These are phyloP conservation scores for Skeletonema grethae DNA, from an alignment of 108 stramenopile genomes.

Conservation along the genomic window DNA sequence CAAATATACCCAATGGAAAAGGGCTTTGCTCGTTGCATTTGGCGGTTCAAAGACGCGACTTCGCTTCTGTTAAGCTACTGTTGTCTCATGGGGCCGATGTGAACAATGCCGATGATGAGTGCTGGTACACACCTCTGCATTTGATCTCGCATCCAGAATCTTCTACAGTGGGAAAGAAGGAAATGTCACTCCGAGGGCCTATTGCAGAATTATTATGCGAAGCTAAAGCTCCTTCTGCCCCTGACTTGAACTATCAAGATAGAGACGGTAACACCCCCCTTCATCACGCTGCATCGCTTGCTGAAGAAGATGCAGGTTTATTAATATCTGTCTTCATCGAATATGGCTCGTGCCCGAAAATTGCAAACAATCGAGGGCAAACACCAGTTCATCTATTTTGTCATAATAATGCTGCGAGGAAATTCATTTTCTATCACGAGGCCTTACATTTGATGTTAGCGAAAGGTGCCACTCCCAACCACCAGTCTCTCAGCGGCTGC, in stretches of 20 bases:
- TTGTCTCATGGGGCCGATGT: constrained; percentile 65
- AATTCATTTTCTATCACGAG: constrained; percentile 64
- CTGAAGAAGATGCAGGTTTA: constrained; percentile 64
- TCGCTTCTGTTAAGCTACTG: constrained; percentile 59
- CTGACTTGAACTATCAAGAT: constrained; percentile 85
- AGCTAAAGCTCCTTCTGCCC: constrained; percentile 36
- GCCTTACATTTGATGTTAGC: constrained; percentile 67
- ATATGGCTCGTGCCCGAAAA: constrained; percentile 70
- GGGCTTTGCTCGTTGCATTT: constrained; percentile 82
- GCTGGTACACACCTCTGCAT: constrained; percentile 85
- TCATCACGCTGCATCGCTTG: constrained; percentile 79
- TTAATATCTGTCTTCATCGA: constrained; percentile 71
- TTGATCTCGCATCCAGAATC: constrained; percentile 55
- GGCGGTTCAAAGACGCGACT: constrained; percentile 73
- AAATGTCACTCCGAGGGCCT: constrained; percentile 40
- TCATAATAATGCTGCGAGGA: constrained; percentile 71
- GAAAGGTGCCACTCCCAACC: constrained; percentile 77
- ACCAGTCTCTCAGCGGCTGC: constrained; percentile 75
- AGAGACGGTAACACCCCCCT: constrained; percentile 85
- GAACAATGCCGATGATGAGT: constrained; percentile 73
- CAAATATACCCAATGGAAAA: constrained; percentile 86
- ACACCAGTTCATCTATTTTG: constrained; percentile 82
- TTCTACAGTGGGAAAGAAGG: neutral
- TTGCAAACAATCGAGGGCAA: constrained; percentile 77
- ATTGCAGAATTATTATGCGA: constrained; percentile 57